Evolutionary conservation across 176 grass and related monocot species (phyloP).

Genomic region (Aegilops bicornis): DNA sequence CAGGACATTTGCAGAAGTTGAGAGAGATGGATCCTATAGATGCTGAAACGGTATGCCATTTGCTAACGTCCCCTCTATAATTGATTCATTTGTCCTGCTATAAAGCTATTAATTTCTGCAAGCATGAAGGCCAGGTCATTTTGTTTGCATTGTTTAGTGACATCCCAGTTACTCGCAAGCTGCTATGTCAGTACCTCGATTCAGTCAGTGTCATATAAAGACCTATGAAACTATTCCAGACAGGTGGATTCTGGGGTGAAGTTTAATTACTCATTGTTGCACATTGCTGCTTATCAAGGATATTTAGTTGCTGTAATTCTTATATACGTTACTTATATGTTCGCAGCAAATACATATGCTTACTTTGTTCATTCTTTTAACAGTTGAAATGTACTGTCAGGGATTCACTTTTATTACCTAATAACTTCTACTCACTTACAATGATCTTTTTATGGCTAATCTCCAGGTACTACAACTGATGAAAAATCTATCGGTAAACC

Average conservation of each 20-base stretch:
- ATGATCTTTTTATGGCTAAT: conserved; percentile 20
- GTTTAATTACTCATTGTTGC: background rate
- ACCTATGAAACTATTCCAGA: background rate
- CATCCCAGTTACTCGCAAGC: background rate
- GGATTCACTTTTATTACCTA: background rate
- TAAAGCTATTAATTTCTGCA: background rate
- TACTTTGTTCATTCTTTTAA: conserved; percentile 35
- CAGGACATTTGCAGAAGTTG: conserved; percentile 66
- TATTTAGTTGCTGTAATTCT: background rate
- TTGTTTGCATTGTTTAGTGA: background rate
- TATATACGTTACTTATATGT: background rate
- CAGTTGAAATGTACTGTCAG: conserved; percentile 38
- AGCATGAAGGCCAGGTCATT: background rate
- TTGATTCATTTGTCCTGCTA: background rate
- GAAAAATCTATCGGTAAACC: conserved; percentile 76
- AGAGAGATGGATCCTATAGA: conserved; percentile 90
- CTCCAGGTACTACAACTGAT: conserved; percentile 81
- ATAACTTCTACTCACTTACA: background rate
- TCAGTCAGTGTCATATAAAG: background rate
- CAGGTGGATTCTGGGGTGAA: background rate
- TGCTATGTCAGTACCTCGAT: background rate
- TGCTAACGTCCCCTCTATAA: conserved; percentile 12
- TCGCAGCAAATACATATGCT: conserved; percentile 25
- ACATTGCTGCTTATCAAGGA: background rate
- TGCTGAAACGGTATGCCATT: conserved; percentile 75